Conservation (phyloP, 352 stramenopile species). For the Globisporangium emineosum region DNA sequence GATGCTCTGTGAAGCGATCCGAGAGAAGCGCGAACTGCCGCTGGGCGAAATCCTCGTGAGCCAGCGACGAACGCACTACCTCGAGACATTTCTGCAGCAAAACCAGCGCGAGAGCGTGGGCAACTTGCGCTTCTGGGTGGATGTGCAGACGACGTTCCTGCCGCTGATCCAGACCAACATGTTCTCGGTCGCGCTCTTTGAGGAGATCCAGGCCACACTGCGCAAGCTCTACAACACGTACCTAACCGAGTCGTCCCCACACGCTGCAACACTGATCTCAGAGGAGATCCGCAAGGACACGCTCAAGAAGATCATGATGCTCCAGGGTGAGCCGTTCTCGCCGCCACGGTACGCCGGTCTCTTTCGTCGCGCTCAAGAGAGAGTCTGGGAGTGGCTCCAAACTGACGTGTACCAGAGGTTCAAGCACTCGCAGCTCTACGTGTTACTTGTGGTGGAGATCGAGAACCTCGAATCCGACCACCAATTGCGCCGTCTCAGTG, state of each 20-base stretch:
- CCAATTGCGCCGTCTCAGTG: conserved; percentile 57
- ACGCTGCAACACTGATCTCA: conserved; percentile 34
- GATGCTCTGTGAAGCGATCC: conserved; percentile 52
- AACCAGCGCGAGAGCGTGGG: conserved; percentile 28
- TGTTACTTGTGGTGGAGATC: conserved; percentile 64
- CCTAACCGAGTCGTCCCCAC: conserved; percentile 35
- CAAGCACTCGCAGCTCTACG: conserved; percentile 55
- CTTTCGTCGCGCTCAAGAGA: conserved; percentile 69
- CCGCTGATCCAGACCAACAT: conserved; percentile 57
- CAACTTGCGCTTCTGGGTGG: conserved; percentile 72
- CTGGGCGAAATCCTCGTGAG: conserved; percentile 65
- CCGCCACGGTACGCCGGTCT: conserved; percentile 62
- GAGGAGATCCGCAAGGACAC: conserved; percentile 56
- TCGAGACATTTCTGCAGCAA: conserved; percentile 46
- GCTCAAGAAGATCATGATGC: conserved; percentile 60
- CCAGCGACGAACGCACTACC: conserved; percentile 44
- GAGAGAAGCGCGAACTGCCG: conserved; percentile 50
- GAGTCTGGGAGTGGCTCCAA: conserved; percentile 70
- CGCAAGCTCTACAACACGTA: conserved; percentile 66
- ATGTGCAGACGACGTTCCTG: conserved; percentile 70
- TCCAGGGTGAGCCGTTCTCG: conserved; percentile 76
- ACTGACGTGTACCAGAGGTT: conserved; percentile 60
- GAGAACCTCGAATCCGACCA: conserved; percentile 65
- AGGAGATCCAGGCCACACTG: conserved; percentile 65
- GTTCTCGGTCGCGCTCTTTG: conserved; percentile 71